A percentile compares a stretch with the other conserved stretches of the same genome.
These are phyloP conservation scores for Botrytis cinerea DNA, from an alignment of 2,329 filamentous ascomycete genomes.

Conservation along the genomic window DNA sequence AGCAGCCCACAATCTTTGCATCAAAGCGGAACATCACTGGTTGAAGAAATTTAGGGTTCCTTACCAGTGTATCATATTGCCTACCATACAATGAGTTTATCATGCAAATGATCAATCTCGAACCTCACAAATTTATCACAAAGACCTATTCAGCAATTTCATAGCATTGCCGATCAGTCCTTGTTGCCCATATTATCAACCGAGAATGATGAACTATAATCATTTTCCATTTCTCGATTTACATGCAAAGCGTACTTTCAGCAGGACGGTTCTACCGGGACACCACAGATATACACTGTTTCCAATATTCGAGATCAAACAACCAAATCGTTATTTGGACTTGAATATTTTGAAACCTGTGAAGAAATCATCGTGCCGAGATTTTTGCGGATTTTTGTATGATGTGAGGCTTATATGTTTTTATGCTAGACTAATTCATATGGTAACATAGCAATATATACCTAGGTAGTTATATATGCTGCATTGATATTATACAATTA, in stretches of 20 bases:
- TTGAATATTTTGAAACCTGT: background rate
- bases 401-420: background rate
- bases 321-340: background rate
- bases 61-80: conserved; percentile 21
- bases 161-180: background rate
- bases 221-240: background rate
- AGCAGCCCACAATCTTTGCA: background rate
- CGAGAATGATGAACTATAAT: background rate
- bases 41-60: background rate
- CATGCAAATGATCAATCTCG: conserved; percentile 15
- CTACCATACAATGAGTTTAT: conserved; percentile 1
- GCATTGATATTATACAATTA: background rate
- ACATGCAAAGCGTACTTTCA: background rate
- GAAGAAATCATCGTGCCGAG: background rate
- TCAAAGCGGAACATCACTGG: conserved; percentile 16
- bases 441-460: background rate
- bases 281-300: background rate
- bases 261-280: background rate
- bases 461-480: background rate
- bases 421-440: background rate
- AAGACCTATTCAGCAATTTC: background rate
- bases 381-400: background rate
- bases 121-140: background rate
- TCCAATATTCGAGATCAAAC: background rate
- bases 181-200: background rate